phyloP scores from a whole-genome alignment of 805 yeast species.

The Zygosaccharomyces siamensis region DNA sequence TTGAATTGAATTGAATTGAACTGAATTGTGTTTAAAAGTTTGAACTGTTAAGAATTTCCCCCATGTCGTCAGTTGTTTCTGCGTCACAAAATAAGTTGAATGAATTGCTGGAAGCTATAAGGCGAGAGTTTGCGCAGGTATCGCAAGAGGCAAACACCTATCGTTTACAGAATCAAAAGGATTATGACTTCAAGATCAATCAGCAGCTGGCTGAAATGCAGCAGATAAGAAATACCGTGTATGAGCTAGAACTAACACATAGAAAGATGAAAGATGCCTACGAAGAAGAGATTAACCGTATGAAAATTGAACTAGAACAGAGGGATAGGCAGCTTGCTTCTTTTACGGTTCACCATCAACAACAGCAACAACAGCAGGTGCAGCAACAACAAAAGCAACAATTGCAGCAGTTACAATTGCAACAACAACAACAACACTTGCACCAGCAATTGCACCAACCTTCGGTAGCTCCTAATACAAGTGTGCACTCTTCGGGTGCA shows the following conservation, averaged over 20 bases:
- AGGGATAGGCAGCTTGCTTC: slow-evolving; percentile 55
- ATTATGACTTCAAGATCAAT: slow-evolving; percentile 79
- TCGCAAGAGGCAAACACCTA: slow-evolving; percentile 79
- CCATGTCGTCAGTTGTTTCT: slow-evolving; percentile 23
- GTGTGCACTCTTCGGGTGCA: slow-evolving; percentile 8
- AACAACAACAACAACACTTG: slow-evolving; percentile 22
- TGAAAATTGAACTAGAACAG: slow-evolving; percentile 80
- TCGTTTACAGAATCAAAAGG: slow-evolving; percentile 81
- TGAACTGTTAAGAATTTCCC: background rate
- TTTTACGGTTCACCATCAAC: slow-evolving; percentile 42
- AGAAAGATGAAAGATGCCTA: slow-evolving; percentile 92
- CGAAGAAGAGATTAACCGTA: slow-evolving; percentile 83
- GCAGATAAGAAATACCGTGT: slow-evolving; percentile 89
- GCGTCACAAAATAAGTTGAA: slow-evolving; percentile 42
- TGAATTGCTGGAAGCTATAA: slow-evolving; percentile 86
- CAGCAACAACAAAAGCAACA: slow-evolving; percentile 35
- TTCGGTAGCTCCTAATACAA: slow-evolving; percentile 10
- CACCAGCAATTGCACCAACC: slow-evolving; percentile 18
- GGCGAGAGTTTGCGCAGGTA: slow-evolving; percentile 83
- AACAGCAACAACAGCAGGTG: slow-evolving; percentile 33
- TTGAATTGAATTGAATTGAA: too few species aligned
- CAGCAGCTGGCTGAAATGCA: slow-evolving; percentile 93
- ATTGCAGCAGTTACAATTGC: slow-evolving; percentile 25
- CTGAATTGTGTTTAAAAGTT: too few species aligned
- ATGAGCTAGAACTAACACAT: slow-evolving; percentile 90